A percentile compares a stretch with the other conserved stretches of the same genome.
phyloP scores from a whole-genome alignment of 345 rosid genomes.

The Moricandia moricandioides region DNA sequence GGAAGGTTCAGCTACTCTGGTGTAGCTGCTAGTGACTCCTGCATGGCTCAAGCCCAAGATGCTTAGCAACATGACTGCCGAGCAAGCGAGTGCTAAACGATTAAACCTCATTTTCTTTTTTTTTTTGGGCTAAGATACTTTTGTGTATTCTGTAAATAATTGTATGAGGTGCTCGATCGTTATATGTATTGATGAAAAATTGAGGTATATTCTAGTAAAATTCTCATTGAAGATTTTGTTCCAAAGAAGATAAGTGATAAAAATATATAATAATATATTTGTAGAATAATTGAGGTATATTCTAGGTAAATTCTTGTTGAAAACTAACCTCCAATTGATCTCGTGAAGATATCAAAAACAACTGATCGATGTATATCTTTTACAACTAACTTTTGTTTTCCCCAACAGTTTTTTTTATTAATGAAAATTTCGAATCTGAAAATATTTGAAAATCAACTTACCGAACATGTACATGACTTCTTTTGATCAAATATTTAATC shows the following conservation, averaged over 20 bases:
- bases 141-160: not conserved
- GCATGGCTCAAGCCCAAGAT: not conserved
- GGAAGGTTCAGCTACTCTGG: constrained; percentile 30
- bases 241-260: not conserved
- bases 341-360: not conserved
- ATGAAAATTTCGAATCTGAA: not conserved
- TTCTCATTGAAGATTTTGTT: not conserved
- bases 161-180: not conserved
- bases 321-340: not conserved
- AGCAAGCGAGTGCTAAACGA: not conserved
- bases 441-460: not conserved
- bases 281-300: not conserved
- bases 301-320: not conserved
- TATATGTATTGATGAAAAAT: not conserved
- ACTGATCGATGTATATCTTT: not conserved
- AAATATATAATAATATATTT: not conserved
- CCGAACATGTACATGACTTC: not conserved
- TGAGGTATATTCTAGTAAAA: not conserved
- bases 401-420: no score
- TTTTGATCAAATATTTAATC: not conserved
- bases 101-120: not conserved
- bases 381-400: not conserved
- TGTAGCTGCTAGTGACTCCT: constrained; percentile 16
- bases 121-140: not conserved
- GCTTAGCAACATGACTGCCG: not conserved